Evolutionary conservation across 768 basidiomycete genomes (phyloP).

Genomic region (Tricholoma flavovirens): DNA sequence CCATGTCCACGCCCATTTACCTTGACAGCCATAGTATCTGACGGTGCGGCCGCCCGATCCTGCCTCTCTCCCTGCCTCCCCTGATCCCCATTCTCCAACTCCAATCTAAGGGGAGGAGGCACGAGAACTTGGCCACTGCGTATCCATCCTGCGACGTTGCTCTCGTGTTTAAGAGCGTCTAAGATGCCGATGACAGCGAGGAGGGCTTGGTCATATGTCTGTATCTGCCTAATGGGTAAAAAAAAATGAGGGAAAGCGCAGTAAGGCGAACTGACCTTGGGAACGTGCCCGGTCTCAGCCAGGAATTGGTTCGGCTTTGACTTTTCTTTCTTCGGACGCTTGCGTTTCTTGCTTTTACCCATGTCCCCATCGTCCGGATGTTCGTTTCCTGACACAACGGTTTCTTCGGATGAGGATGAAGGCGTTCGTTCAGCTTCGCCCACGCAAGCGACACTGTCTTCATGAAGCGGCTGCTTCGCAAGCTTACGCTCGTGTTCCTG

Average conservation of each 20-base stretch:
- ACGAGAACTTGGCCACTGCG: conserved; percentile 28
- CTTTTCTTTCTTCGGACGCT: conserved; percentile 8
- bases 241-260: too few species aligned
- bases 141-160: conserved; percentile 66
- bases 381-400: background rate
- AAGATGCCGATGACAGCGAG: conserved; percentile 67
- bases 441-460: background rate
- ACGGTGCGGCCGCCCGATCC: too few species aligned
- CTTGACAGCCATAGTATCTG: too few species aligned
- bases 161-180: conserved; percentile 51
- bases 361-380: background rate
- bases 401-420: background rate
- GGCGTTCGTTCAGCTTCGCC: background rate
- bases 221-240: too few species aligned
- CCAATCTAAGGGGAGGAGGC: background rate
- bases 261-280: background rate
- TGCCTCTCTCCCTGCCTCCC: too few species aligned
- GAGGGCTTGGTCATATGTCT: conserved; percentile 45
- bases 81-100: background rate
- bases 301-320: background rate
- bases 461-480: background rate
- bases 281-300: background rate
- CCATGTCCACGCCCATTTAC: too few species aligned
- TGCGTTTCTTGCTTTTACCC: conserved; percentile 10
- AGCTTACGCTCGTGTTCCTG: background rate